Evolutionary conservation across 2,329 filamentous ascomycete species (phyloP), one percentile per base, ranked within the genome.

Genomic region (Juglanconis oblonga): DNA sequence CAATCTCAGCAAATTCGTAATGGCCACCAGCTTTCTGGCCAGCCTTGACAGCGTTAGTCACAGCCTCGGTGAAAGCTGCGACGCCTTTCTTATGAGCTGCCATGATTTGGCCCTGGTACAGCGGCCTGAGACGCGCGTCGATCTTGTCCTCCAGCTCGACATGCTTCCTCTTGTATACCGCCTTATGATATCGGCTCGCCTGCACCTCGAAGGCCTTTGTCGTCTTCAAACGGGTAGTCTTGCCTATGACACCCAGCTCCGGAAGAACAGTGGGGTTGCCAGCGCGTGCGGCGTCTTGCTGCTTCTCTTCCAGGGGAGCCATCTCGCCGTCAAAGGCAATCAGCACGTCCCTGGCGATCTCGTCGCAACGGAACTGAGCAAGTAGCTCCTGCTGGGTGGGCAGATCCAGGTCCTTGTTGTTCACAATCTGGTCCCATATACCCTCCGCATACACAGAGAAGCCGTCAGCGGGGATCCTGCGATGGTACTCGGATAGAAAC

Each of bases 341-440:
- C 59, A 97, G 81, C 11, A 96, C 95, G 71, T 97, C 94, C 64
- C 93, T 85, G 44, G 92, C 86, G 61, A 99, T 99, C 76, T 99
- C 95, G 72, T 99, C 95, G 74, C 95, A 99, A 66, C 95, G 87
- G 79, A 98, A 99, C 73, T 99, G 95, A 10, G 95, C 95, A 56
- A 99, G 83, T 50, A 99, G 82, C 73, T 99, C 95, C 76, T 99
- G 95, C 73, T 99, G 95, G 0, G 95, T 98, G 3, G 95, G 95
- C 61, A 99, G 77, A 75, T 99, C 95, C 57, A 99, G 81, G 70
- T 99, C 95, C 76, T 99, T 99, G 82, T 99, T 99, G 79, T 94
- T 90, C 68, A 97, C 93, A 71, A 99, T 99, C 76, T 98, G 94
- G 69, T 98, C 93, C 95, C 95, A 99, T 49, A 99, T 87, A 45